phyloP scores from a whole-genome alignment of 768 basidiomycete genomes.

The Pleurotus platypus region DNA sequence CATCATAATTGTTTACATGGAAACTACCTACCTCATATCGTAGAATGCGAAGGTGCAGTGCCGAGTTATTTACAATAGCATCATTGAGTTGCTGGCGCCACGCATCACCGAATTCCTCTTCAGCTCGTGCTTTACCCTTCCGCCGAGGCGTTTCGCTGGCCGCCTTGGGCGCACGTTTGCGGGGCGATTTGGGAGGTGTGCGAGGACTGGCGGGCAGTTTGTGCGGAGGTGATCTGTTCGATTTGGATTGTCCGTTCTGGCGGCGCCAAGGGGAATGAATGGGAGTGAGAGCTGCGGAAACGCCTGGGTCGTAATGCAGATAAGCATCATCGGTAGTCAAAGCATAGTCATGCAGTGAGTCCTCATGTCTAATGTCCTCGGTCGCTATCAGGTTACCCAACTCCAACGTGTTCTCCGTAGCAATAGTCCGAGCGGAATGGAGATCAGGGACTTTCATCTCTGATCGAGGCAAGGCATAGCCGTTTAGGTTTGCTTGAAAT shows the following conservation, averaged over 20 bases:
- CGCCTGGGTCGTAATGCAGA: conserved; percentile 30
- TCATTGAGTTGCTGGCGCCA: conserved; percentile 40
- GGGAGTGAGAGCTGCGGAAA: background rate
- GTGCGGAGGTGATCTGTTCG: background rate
- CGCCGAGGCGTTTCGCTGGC: conserved; percentile 9
- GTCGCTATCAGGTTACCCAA: background rate
- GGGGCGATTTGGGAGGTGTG: background rate
- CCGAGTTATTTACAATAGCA: conserved; percentile 39
- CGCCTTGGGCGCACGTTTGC: conserved; percentile 13
- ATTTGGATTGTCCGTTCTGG: conserved; percentile 3
- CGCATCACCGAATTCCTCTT: conserved; percentile 25
- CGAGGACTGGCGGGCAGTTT: background rate
- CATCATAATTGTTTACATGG: background rate
- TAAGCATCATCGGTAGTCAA: conserved; percentile 26
- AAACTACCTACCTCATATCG: conserved; percentile 55
- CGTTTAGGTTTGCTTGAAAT: conserved; percentile 6
- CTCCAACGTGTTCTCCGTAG: background rate
- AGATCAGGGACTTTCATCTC: background rate
- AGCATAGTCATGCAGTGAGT: conserved; percentile 9
- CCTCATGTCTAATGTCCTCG: conserved; percentile 1
- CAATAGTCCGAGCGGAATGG: background rate
- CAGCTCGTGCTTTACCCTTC: background rate
- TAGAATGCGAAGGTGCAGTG: conserved; percentile 53
- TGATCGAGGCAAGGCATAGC: conserved; percentile 3
- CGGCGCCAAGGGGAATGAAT: background rate